Evolutionary conservation across 805 yeast species (phyloP).

Genomic region (Zygosaccharomyces bisporus): DNA sequence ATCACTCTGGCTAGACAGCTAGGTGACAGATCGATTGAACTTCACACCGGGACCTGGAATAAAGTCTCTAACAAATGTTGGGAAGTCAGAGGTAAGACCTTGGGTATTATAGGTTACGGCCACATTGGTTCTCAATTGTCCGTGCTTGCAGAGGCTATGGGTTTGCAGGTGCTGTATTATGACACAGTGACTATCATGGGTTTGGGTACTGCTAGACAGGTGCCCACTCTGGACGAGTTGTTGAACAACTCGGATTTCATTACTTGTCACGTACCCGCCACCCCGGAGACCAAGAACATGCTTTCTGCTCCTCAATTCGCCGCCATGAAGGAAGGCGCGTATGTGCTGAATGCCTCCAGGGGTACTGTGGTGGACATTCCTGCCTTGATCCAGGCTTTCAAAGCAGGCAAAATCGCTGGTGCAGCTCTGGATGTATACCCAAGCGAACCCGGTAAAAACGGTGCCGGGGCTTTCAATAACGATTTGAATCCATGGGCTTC

Average conservation of each 20-base stretch:
- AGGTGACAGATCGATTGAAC: conserved; percentile 93
- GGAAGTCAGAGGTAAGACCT: conserved; percentile 98
- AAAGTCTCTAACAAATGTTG: conserved; percentile 92
- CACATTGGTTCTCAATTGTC: conserved; percentile 97
- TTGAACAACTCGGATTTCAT: conserved; percentile 81
- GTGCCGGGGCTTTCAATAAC: conserved; percentile 70
- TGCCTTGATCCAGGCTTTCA: conserved; percentile 86
- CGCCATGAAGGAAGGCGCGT: conserved; percentile 94
- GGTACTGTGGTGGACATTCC: conserved; percentile 97
- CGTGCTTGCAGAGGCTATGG: conserved; percentile 95
- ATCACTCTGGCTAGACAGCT: conserved; percentile 92
- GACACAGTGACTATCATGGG: conserved; percentile 93
- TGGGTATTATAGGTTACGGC: conserved; percentile 96
- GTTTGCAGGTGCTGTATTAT: conserved; percentile 93
- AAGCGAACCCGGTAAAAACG: conserved; percentile 95
- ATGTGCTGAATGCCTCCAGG: conserved; percentile 92
- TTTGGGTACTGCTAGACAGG: conserved; percentile 94
- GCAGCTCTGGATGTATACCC: conserved; percentile 97
- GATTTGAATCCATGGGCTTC: conserved; percentile 77
- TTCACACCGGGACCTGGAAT: conserved; percentile 97
- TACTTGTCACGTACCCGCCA: conserved; percentile 90
- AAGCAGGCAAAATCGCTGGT: conserved; percentile 92
- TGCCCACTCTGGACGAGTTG: conserved; percentile 75
- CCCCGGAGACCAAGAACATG: conserved; percentile 87
- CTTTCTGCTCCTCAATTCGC: conserved; percentile 87